Evolutionary conservation across 2,329 filamentous ascomycete species (phyloP).

Genomic region (Chrysosporium keratinophilum): DNA sequence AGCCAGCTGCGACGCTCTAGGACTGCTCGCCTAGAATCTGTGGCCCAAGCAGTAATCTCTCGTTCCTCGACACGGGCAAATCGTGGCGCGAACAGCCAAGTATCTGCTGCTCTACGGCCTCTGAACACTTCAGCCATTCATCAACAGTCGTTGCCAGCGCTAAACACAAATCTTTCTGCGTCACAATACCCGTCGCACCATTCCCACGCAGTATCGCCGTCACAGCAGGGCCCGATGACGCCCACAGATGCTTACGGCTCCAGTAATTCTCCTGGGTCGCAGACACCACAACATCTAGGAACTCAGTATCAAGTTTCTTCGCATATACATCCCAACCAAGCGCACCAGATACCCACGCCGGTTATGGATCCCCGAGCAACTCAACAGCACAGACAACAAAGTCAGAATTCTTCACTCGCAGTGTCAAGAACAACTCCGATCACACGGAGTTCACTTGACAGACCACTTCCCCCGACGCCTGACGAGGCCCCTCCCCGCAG

Average conservation of each 20-base stretch:
- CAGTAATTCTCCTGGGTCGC: not conserved
- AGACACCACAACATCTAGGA: not conserved
- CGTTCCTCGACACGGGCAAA: slow-evolving; percentile 12
- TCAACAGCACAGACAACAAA: not conserved
- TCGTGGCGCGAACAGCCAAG: not conserved
- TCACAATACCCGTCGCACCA: not conserved
- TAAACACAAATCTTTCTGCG: not conserved
- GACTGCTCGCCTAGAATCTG: slow-evolving; percentile 22
- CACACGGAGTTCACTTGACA: not conserved
- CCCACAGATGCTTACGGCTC: not conserved
- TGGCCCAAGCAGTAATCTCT: slow-evolving; percentile 14
- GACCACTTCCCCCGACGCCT: not conserved
- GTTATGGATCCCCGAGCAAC: not conserved
- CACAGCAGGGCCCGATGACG: not conserved
- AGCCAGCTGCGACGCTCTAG: slow-evolving; percentile 16
- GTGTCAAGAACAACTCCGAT: not conserved
- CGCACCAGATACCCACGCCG: not conserved
- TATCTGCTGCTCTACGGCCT: not conserved
- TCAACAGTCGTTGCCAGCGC: not conserved
- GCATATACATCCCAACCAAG: not conserved
- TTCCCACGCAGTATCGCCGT: not conserved
- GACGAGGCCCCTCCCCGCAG: not conserved
- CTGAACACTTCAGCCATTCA: not conserved
- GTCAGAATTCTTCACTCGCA: not conserved
- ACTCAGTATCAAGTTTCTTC: not conserved